phyloP scores from a whole-genome alignment of 306 rosid genomes.

The Quercus cerris region DNA sequence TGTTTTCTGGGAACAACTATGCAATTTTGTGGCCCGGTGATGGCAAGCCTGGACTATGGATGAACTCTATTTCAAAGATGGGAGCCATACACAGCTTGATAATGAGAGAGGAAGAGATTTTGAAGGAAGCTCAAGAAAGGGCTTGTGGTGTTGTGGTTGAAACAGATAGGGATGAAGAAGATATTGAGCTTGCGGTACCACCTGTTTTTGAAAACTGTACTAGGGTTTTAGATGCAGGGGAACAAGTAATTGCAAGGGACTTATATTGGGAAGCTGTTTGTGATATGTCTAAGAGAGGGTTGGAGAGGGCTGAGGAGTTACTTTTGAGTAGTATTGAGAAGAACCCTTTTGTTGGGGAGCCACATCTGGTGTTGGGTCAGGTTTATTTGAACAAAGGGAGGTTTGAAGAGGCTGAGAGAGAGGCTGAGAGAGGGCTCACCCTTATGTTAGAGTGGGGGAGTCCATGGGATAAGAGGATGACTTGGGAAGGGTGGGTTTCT shows the following conservation, averaged over 20 bases:
- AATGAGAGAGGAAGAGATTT: conserved; percentile 70
- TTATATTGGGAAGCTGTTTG: conserved; percentile 81
- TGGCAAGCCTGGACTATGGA: conserved; percentile 81
- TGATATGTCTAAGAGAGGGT: conserved; percentile 14
- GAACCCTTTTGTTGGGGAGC: conserved; percentile 81
- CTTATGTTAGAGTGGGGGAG: conserved; percentile 75
- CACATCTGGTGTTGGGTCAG: conserved; percentile 69
- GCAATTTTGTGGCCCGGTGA: conserved; percentile 70
- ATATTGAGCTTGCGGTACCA: conserved; percentile 54
- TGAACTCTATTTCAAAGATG: conserved; percentile 77
- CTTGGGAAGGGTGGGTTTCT: conserved; percentile 97
- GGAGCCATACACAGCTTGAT: conserved; percentile 59
- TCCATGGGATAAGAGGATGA: conserved; percentile 87
- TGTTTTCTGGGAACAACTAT: conserved; percentile 57
- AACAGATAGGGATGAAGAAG: conserved; percentile 45
- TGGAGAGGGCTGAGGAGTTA: conserved; percentile 48
- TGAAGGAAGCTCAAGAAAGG: conserved; percentile 31
- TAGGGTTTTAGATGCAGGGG: conserved; percentile 52
- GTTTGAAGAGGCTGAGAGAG: conserved; percentile 68
- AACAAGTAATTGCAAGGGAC: conserved; percentile 70
- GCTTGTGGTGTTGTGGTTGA: neutral
- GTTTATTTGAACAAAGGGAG: conserved; percentile 44
- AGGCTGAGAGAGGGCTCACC: conserved; percentile 61
- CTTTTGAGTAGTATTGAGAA: conserved; percentile 50
- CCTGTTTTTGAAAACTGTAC: conserved; percentile 67